A percentile compares a stretch with the other conserved stretches of the same genome.
Conservation (phyloP, 768 basidiomycete genomes). For the Hysterangium stoloniferum region DNA sequence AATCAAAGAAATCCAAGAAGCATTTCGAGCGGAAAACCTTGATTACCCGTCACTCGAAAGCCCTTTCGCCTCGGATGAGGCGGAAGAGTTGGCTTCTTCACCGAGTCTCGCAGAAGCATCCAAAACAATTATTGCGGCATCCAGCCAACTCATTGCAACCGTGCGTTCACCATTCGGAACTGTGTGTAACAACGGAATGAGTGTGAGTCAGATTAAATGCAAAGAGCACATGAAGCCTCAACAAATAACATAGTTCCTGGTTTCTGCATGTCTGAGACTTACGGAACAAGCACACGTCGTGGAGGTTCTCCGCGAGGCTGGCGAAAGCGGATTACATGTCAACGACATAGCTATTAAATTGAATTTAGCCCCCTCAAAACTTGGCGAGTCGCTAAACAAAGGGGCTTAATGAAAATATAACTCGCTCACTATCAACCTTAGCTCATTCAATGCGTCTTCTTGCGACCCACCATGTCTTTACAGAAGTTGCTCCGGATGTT, state of each 20-base stretch:
- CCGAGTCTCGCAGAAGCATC: not conserved
- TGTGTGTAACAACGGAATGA: not conserved
- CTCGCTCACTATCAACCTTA: not conserved
- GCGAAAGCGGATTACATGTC: conserved; percentile 38
- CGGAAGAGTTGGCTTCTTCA: not conserved
- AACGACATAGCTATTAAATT: conserved; percentile 28
- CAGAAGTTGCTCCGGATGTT: conserved; percentile 24
- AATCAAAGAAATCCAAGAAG: conserved; percentile 52
- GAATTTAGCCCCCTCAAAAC: conserved; percentile 32
- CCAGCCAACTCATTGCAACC: not conserved
- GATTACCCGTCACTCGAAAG: not conserved
- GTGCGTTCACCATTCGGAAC: not conserved
- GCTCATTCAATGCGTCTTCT: conserved; percentile 23
- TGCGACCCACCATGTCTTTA: conserved; percentile 24
- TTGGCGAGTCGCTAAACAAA: conserved; percentile 33
- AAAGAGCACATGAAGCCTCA: not conserved
- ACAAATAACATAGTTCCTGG: conserved; percentile 44
- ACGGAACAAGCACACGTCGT: conserved; percentile 48
- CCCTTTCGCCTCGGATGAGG: not conserved
- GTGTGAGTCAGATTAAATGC: not conserved
- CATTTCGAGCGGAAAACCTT: not conserved
- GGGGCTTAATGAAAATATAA: conserved; percentile 11
- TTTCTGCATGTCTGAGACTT: conserved; percentile 70
- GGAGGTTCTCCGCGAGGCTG: conserved; percentile 35
- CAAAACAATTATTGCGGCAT: not conserved